Base-by-base conservation (phyloP, 495 filamentous ascomycete species). In the Penicillium nucicola region DNA sequence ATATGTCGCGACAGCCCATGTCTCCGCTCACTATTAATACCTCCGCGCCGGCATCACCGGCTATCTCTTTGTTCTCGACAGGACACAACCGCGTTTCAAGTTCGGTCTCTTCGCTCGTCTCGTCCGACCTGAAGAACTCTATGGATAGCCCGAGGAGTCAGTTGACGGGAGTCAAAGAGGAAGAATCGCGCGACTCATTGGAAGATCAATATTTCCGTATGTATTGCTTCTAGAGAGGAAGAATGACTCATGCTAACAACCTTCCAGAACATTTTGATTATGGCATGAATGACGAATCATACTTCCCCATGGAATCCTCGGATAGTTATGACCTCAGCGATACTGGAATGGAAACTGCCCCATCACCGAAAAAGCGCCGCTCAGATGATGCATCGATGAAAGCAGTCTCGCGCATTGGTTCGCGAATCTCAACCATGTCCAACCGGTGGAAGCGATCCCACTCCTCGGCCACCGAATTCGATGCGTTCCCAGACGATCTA, bases 361-460 rank as follows among this genome's bases (percentile, higher is more conserved):
- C 52, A 42, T 78, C 62, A 48, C 71, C 62, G 10, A 87, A 84
- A 53, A 85, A 84, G 53, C 80, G 83, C 43, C 74, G 85, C 42
- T 87, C 83, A 6, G 82, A 81, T 30, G 85, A 85, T 39, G 78
- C 80, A 0, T 75, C 87, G n/a, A 73, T 79, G 48, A 81, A 76
- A 38, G 77, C 89, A 45, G 77, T 88, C 20, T 80, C 83, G 28
- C 80, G 86, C 34, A 69, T 92, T 49, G 81, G 85, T 38, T 84
- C 83, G 3, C 79, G 82, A 45, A 85, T 93, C 47, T 85, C 88
- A 2, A 90, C 85, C 30, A 76, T 93, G 41, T 81, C 85, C 0
- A 81, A 79, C 15, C 84, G 83, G 61, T 84, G 81, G 73, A 79
- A 76, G 35, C 78, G 76, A 60, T 42, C 67, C 64, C 25, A 28